These are phyloP conservation scores for Saturnispora sekii DNA, from an alignment of 805 yeast genomes.

Conservation along the genomic window DNA sequence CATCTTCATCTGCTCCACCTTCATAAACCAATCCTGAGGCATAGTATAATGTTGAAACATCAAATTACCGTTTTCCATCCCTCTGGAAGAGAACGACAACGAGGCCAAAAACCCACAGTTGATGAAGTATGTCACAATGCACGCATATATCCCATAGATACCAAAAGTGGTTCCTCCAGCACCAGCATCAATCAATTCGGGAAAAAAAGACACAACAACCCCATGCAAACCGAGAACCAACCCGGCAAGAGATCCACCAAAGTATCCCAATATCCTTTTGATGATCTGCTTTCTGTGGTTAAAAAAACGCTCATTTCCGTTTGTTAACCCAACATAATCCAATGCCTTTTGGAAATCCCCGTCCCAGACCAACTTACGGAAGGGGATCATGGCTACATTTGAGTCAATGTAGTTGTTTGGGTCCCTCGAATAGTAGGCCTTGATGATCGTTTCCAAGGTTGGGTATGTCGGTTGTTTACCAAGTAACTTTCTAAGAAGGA, in stretches of 20 bases:
- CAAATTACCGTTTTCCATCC: conserved; percentile 41
- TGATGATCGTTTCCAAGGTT: conserved; percentile 19
- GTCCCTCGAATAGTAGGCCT: conserved; percentile 20
- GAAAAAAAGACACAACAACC: conserved; percentile 30
- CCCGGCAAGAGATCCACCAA: conserved; percentile 35
- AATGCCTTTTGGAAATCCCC: conserved; percentile 51
- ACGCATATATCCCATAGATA: conserved; percentile 33
- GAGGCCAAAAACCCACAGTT: conserved; percentile 38
- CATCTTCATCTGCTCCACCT: conserved; percentile 62
- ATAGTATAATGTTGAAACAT: conserved; percentile 60
- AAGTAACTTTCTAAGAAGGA: conserved; percentile 18
- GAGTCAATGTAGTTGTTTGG: conserved; percentile 24
- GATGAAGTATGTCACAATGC: conserved; percentile 39
- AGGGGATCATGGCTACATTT: conserved; percentile 48
- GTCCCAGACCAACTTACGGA: conserved; percentile 47
- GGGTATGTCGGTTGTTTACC: conserved; percentile 19
- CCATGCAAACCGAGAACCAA: conserved; percentile 38
- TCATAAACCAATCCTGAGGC: conserved; percentile 52
- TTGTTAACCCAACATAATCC: conserved; percentile 48
- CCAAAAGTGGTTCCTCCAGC: conserved; percentile 26
- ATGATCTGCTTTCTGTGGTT: conserved; percentile 21
- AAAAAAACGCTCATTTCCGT: conserved; percentile 46
- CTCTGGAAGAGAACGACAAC: conserved; percentile 36
- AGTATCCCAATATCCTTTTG: conserved; percentile 29
- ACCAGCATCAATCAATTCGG: conserved; percentile 23